Conservation (phyloP, 2,329 filamentous ascomycete species). For the Penicillium sp. region DNA sequence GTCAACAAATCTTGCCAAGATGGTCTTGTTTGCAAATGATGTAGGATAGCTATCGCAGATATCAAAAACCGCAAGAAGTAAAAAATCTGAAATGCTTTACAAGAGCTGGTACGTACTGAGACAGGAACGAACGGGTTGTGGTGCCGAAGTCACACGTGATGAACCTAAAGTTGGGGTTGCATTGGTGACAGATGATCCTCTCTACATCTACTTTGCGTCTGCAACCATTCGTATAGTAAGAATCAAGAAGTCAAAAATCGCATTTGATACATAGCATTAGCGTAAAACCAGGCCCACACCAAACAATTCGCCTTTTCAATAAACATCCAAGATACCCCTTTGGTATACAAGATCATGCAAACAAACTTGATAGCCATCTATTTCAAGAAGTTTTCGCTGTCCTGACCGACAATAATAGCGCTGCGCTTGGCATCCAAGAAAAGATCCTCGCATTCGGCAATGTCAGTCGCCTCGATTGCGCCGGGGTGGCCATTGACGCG, state of each 20-base stretch:
- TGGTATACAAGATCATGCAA: conserved; percentile 28
- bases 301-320: conserved; percentile 28
- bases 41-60: not conserved
- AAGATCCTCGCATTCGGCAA: conserved; percentile 77
- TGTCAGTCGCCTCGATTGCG: conserved; percentile 70
- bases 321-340: conserved; percentile 21
- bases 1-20: not conserved
- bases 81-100: not conserved
- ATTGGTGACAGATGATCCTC: conserved; percentile 4
- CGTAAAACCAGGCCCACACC: conserved; percentile 21
- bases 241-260: not conserved
- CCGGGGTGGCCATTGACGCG: conserved; percentile 75
- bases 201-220: not conserved
- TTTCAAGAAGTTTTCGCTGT: conserved; percentile 61
- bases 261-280: conserved; percentile 26
- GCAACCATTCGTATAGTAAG: not conserved
- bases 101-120: conserved; percentile 7
- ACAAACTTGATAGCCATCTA: conserved; percentile 22
- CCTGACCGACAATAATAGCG: conserved; percentile 67
- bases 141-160: conserved; percentile 24
- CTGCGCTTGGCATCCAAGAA: conserved; percentile 81
- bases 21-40: not conserved
- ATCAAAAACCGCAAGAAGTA: not conserved
- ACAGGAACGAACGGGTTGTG: conserved; percentile 16
- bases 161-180: conserved; percentile 14